These are phyloP conservation scores for Ormosia semicastrata DNA, from an alignment of 306 rosid species.

Conservation along the genomic window DNA sequence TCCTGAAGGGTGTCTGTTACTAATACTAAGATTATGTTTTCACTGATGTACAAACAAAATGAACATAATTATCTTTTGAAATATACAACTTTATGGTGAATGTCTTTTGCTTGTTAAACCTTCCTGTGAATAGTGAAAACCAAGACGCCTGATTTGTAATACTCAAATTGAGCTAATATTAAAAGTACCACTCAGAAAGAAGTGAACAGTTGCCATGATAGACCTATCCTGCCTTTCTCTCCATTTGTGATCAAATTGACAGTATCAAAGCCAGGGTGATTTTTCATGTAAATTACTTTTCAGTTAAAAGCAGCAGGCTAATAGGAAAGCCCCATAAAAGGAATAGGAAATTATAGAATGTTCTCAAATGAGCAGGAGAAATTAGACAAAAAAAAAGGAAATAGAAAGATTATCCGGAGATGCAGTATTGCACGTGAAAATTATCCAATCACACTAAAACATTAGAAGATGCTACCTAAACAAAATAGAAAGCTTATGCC, in stretches of 20 bases:
- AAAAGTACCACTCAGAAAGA: background rate
- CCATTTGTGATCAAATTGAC: background rate
- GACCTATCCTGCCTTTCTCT: background rate
- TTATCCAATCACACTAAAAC: background rate
- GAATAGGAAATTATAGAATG: background rate
- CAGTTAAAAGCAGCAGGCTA: background rate
- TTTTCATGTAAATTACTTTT: background rate
- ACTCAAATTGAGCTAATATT: background rate
- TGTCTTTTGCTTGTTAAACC: background rate
- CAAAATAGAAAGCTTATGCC: background rate
- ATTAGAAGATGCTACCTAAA: background rate
- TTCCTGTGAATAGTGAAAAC: background rate
- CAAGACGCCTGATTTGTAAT: background rate
- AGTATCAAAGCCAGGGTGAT: background rate
- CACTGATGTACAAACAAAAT: background rate
- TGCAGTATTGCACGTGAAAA: background rate
- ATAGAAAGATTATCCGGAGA: background rate
- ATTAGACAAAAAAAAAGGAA: background rate
- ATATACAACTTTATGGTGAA: background rate
- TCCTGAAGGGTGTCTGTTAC: background rate
- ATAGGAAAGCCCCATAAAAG: background rate
- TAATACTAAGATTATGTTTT: constrained; percentile 15
- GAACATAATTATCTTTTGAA: background rate
- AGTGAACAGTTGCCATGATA: background rate
- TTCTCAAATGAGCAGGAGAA: background rate